Evolutionary conservation across 768 basidiomycete species (phyloP), one percentile per base, ranked within the genome.

Genomic region (Tylopilus balloui): DNA sequence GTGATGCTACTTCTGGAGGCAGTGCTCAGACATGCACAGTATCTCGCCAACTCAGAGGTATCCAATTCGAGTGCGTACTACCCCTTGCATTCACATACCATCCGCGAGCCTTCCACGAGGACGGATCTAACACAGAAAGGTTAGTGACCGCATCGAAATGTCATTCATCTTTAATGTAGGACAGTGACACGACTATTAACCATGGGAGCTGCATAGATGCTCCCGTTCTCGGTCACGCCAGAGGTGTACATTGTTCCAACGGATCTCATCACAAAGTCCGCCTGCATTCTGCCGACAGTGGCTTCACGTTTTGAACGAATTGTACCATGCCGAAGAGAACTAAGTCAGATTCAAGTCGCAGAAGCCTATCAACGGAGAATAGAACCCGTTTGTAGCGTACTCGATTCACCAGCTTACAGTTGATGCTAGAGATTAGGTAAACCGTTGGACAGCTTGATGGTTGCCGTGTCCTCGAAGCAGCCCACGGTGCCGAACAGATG

Each of bases 401-500:
- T 24, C 9, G 44, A 31, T 75, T 58, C 59, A 80, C 80, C 56
- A 13, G 73, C n/a, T n/a, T 80, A n/a, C 74, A 74, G 41, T 77
- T 74, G 14, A 73, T 69, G 0, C 78, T 77, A 2, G 80, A 80
- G 23, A 81, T 54, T 15, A 82, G 72, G 60, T 75, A 79, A 60
- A 79, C 76, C 79, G 47, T 81, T 81, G 12, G 67, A 63, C 0
- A 77, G 75, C 4, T 64, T 20, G 0, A 69, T 69, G 0, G 73
- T 79, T 6, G 51, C 44, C 19, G 56, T 61, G 51, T 80, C 78
- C 31, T 74, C 62, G 57, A 82, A 82, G 36, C 73, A 65, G 9
- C 80, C 80, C 1, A 80, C 66, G 0, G 78, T 81, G 15, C 77
- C 77, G 0, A 69, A 64, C 0, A 79, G 79, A 60, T 81, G 79